A percentile compares a stretch with the other conserved stretches of the same genome.
These are phyloP conservation scores for Pichia eremophila DNA, from an alignment of 805 yeast genomes.

Conservation along the genomic window DNA sequence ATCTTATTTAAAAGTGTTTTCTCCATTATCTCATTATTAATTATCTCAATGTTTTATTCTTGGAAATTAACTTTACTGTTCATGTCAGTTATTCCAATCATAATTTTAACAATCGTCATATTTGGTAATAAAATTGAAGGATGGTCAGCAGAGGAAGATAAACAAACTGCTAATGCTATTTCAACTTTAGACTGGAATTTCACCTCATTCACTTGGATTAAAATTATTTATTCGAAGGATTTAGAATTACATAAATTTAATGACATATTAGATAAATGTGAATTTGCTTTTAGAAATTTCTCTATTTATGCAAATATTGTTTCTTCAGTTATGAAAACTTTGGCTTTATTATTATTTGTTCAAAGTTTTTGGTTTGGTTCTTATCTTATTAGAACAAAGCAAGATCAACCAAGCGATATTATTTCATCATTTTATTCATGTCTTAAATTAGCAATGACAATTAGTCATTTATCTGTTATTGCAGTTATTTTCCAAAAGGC, in stretches of 20 bases:
- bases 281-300: constrained; percentile 32
- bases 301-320: constrained; percentile 47
- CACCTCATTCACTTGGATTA: constrained; percentile 47
- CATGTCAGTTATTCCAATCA: constrained; percentile 65
- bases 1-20: constrained; percentile 43
- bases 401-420: constrained; percentile 50
- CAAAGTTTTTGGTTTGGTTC: constrained; percentile 93
- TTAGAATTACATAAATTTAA: constrained; percentile 40
- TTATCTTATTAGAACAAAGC: constrained; percentile 44
- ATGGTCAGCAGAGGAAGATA: constrained; percentile 49
- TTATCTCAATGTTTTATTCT: constrained; percentile 64
- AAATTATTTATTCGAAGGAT: constrained; percentile 47
- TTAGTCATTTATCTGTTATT: constrained; percentile 47
- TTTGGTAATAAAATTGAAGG: constrained; percentile 45
- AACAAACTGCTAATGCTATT: constrained; percentile 44
- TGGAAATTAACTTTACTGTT: constrained; percentile 81
- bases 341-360: constrained; percentile 69
- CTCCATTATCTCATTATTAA: constrained; percentile 44
- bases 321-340: constrained; percentile 42
- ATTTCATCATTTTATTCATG: constrained; percentile 81
- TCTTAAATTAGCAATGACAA: constrained; percentile 54
- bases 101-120: constrained; percentile 37
- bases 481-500: constrained; percentile 62
- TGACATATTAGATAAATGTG: constrained; percentile 22
- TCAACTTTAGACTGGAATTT: constrained; percentile 64